phyloP scores from a whole-genome alignment of 345 rosid species.

The Salix purpurea region DNA sequence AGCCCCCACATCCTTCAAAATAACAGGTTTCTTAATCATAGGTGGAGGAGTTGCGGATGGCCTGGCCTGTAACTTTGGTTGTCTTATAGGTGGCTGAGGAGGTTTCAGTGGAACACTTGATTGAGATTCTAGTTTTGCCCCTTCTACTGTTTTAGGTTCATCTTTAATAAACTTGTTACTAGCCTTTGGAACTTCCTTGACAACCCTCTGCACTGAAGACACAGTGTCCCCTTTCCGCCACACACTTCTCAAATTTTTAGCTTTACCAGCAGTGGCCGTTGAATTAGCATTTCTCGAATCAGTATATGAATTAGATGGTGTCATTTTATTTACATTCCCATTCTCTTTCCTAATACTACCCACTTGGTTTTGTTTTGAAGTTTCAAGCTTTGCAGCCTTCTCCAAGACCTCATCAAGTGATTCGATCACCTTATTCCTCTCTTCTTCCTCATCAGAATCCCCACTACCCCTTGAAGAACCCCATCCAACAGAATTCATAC shows the following conservation, averaged over 20 bases:
- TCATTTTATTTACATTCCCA: constrained; percentile 28
- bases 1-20: constrained; percentile 80
- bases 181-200: constrained; percentile 49
- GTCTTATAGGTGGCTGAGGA: constrained; percentile 55
- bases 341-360: constrained; percentile 24
- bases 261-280: constrained; percentile 32
- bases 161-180: constrained; percentile 22
- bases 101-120: constrained; percentile 36
- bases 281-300: constrained; percentile 28
- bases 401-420: constrained; percentile 88
- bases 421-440: constrained; percentile 68
- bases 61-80: constrained; percentile 65
- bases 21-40: constrained; percentile 50
- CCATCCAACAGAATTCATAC: constrained; percentile 35
- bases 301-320: constrained; percentile 27
- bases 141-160: constrained; percentile 28
- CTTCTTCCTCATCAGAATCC: constrained; percentile 29
- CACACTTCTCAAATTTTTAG: constrained; percentile 81
- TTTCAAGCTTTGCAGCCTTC: constrained; percentile 78
- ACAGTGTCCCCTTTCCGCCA: constrained; percentile 92
- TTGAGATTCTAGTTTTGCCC: constrained; percentile 31
- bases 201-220: constrained; percentile 54
- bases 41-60: constrained; percentile 67
- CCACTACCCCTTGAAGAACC: constrained; percentile 22
- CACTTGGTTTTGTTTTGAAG: constrained; percentile 26